Evolutionary conservation across 192 early-diverging fungal genomes (phyloP), one percentile per base, ranked within the genome.

Genomic region (Linnemannia zychae): DNA sequence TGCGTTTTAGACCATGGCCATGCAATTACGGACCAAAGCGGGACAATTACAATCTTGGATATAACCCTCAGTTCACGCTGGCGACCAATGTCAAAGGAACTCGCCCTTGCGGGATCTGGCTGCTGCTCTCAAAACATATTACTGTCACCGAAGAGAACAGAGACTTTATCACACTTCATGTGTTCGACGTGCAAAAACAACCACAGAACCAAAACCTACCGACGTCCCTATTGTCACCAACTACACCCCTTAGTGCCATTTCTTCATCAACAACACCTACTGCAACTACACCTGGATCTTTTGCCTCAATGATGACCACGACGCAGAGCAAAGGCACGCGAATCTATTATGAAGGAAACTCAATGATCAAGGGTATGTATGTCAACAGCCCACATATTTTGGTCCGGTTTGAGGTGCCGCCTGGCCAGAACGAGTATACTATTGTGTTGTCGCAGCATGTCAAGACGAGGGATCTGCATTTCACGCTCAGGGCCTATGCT

Each of bases 91-190:
- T 93, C 17, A 70, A 74, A 36, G 88, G 89, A 40, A 82, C 88
- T 5, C 74, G 89, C 48, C 78, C 88, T 9, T 89, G 92, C 18
- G 89, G 88, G 1, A 94, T 97, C 28, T 96, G 94, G 94, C 70
- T 97, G 11, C 85, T 97, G 22, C 89, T 98, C 44, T 94, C 94
- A 66, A 97, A 97, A 84, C 97, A 98, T 68, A 89, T 96, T 40
- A 93, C 91, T 4, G 90, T 90, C 31, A 96, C 94, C 46, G 95
- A 96, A 73, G 94, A 96, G 75, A 98, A 96, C 83, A 89, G 82
- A 13, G 97, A 98, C 79, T 97, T 93, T 79, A 96, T 98, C 44
- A 95, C 97, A 7, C 78, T 97, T 34, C 95, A 97, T 87, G 89
- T 98, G 11, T 98, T 95, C 85, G 93, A 93, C 76, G 87, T 89